Evolutionary conservation across 305 asterid species (phyloP).

Genomic region (Caryopteris hybrid): DNA sequence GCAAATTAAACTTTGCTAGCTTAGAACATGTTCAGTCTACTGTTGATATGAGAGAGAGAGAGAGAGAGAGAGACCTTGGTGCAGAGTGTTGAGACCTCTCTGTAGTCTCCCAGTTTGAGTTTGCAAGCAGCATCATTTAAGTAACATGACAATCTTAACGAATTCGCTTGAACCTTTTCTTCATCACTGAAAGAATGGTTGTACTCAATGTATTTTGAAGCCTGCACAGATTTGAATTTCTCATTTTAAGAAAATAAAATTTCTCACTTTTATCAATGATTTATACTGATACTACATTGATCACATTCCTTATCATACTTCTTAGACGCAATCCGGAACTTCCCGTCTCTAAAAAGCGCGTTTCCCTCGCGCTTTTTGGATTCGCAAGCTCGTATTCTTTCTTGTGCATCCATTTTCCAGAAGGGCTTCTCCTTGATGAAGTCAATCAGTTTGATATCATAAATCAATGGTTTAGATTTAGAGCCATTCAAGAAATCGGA

Average conservation of each 20-base stretch:
- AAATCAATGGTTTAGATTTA: conserved; percentile 14
- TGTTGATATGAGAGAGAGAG: background rate
- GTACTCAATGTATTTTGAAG: conserved; percentile 37
- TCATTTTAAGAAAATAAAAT: background rate
- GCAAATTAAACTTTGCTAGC: too few relatives aligned
- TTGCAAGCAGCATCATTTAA: conserved; percentile 63
- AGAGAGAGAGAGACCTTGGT: conserved; percentile 32
- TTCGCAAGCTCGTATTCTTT: conserved; percentile 38
- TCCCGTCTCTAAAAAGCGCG: conserved; percentile 42
- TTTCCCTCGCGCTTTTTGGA: conserved; percentile 48
- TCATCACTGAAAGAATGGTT: conserved; percentile 39
- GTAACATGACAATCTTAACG: conserved; percentile 36
- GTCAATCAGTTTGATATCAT: conserved; percentile 48
- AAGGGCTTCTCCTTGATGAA: conserved; percentile 60
- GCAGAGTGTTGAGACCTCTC: conserved; percentile 45
- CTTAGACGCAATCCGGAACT: conserved; percentile 43
- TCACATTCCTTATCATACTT: conserved; percentile 66
- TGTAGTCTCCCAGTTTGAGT: conserved; percentile 41
- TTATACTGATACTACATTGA: background rate
- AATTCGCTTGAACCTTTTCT: conserved; percentile 31
- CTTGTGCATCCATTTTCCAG: conserved; percentile 58
- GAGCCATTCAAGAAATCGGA: conserved; percentile 18
- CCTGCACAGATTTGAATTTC: conserved; percentile 37
- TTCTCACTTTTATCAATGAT: too few relatives aligned
- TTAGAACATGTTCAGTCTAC: background rate